Percentiles rank a stretch among this genome's conserved stretches.
phyloP scores from a whole-genome alignment of 164 flowering plant genomes.

The Litsea cubeba region DNA sequence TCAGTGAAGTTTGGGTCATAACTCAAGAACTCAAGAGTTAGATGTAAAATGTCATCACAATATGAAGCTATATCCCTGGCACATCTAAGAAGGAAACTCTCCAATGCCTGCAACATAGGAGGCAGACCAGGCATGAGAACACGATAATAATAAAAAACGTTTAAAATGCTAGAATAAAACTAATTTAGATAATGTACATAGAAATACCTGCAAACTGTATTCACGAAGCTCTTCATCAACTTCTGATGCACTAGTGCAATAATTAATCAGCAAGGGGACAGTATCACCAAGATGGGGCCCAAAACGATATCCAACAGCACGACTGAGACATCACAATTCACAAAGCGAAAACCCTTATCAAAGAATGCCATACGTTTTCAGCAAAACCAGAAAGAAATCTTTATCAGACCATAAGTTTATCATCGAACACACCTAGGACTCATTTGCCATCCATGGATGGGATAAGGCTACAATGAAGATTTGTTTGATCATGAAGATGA shows the following conservation, averaged over 20 bases:
- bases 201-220: constrained; percentile 88
- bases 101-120: constrained; percentile 63
- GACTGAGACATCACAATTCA: constrained; percentile 41
- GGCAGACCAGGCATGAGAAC: background rate
- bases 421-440: too few species aligned
- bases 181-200: background rate
- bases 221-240: constrained; percentile 99
- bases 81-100: constrained; percentile 90
- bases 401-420: too few species aligned
- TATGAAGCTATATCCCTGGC: constrained; percentile 84
- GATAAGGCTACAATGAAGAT: too few species aligned
- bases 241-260: constrained; percentile 90
- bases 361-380: background rate
- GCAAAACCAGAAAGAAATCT: background rate
- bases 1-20: constrained; percentile 98
- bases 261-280: constrained; percentile 73
- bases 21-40: constrained; percentile 78
- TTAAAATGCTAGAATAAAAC: background rate
- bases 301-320: constrained; percentile 99
- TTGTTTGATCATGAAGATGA: too few species aligned
- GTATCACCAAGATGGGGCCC: constrained; percentile 91
- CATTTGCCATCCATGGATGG: too few species aligned
- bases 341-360: background rate
- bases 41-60: constrained; percentile 78
- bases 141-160: background rate